Conservation (phyloP, 2,329 filamentous ascomycete species). For the Drechmeria coniospora region DNA sequence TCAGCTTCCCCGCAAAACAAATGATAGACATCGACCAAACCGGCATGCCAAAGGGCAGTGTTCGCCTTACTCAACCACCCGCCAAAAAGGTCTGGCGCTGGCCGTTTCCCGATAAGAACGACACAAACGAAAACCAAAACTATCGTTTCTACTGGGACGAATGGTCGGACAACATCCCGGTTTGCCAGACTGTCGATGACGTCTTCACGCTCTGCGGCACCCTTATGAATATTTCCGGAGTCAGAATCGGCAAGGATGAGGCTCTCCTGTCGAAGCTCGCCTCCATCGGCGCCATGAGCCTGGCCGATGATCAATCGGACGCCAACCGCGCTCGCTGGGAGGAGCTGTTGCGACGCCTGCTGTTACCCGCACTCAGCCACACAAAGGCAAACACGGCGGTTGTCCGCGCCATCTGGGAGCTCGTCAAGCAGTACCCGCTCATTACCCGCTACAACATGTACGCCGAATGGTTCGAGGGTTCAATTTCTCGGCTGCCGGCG, state of each 20-base stretch:
- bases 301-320: constrained; percentile 53
- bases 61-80: constrained; percentile 43
- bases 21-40: constrained; percentile 44
- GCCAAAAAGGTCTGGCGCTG: constrained; percentile 61
- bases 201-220: constrained; percentile 76
- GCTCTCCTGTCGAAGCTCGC: constrained; percentile 65
- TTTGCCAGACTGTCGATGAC: constrained; percentile 83
- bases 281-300: constrained; percentile 67
- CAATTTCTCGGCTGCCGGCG: constrained; percentile 59
- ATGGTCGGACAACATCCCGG: constrained; percentile 83
- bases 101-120: constrained; percentile 67
- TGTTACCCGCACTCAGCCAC: constrained; percentile 80
- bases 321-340: constrained; percentile 67
- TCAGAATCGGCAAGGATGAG: constrained; percentile 77
- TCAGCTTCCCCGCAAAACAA: constrained; percentile 27
- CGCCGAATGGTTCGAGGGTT: constrained; percentile 78
- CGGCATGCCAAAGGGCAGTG: constrained; percentile 51
- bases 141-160: constrained; percentile 97
- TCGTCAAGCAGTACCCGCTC: constrained; percentile 65
- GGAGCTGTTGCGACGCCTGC: constrained; percentile 63
- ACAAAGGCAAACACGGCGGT: constrained; percentile 71
- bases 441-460: constrained; percentile 76
- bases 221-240: constrained; percentile 70
- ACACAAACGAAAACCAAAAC: constrained; percentile 58
- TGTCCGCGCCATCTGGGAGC: constrained; percentile 72